Percentiles rank a stretch among this genome's conserved stretches.
These are phyloP conservation scores for Euphorbia pulcherrima DNA, from an alignment of 345 rosid species.

Conservation along the genomic window DNA sequence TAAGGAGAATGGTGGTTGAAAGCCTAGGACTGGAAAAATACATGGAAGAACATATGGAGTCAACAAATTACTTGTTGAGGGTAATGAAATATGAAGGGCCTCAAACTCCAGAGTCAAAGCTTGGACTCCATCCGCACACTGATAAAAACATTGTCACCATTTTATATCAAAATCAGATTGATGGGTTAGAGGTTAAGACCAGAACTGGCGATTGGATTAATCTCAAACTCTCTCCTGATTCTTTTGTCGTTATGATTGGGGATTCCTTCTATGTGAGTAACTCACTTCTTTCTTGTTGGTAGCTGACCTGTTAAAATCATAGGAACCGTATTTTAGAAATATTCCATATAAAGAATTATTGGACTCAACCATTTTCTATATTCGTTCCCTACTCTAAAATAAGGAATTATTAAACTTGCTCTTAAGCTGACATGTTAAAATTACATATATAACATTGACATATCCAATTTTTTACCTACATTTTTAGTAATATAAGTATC, in stretches of 20 bases:
- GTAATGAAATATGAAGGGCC: slow-evolving; percentile 34
- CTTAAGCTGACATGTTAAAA: too few relatives aligned
- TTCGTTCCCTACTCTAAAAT: too few relatives aligned
- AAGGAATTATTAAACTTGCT: too few relatives aligned
- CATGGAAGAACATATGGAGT: slow-evolving; percentile 27
- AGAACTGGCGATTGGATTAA: slow-evolving; percentile 24
- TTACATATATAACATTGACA: too few relatives aligned
- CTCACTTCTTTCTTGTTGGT: too few relatives aligned
- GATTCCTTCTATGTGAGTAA: slow-evolving; percentile 14
- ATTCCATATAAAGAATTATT: too few relatives aligned
- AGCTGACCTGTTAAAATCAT: too few relatives aligned
- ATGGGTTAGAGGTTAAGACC: slow-evolving; percentile 36
- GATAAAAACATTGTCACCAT: slow-evolving; percentile 38
- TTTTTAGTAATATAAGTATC: too few relatives aligned
- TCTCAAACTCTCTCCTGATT: slow-evolving; percentile 15
- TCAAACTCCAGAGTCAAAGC: slow-evolving; percentile 9
- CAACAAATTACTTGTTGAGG: slow-evolving; percentile 29
- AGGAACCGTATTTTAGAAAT: too few relatives aligned
- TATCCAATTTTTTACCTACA: too few relatives aligned
- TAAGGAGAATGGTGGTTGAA: slow-evolving; percentile 33
- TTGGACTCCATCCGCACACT: slow-evolving; percentile 31
- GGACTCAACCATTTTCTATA: too few relatives aligned
- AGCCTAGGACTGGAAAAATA: slow-evolving; percentile 32
- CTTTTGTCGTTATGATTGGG: slow-evolving; percentile 20
- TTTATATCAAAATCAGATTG: slow-evolving; percentile 41